Conservation (phyloP, 345 rosid species). For the Cardiospermum halicacabum region DNA sequence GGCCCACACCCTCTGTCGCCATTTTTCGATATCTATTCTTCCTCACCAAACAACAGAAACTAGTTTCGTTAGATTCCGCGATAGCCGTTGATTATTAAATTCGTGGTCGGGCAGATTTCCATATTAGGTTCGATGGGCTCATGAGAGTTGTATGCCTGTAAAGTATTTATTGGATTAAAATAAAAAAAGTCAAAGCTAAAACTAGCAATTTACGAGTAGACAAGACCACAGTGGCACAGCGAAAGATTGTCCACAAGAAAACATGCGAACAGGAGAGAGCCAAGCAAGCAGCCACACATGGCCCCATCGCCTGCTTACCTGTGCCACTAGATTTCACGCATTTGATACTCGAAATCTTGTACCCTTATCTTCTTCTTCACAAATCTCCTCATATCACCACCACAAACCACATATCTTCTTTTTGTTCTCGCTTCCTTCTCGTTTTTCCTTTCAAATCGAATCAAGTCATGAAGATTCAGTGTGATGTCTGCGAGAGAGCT, state of each 20-base stretch:
- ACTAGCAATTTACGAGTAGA: too few species aligned
- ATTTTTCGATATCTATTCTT: too few species aligned
- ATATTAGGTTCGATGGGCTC: too few species aligned
- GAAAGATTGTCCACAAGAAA: neutral
- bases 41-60: too few species aligned
- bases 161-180: too few species aligned
- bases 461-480: constrained; percentile 91
- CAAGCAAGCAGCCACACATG: constrained; percentile 1
- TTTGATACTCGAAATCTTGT: constrained; percentile 17
- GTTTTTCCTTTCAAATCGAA: neutral
- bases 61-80: too few species aligned
- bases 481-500: constrained; percentile 96
- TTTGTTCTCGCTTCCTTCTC: neutral
- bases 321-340: constrained; percentile 11
- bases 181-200: too few species aligned
- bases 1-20: too few species aligned
- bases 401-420: neutral
- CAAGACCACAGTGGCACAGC: neutral
- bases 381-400: neutral
- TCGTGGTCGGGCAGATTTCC: too few species aligned
- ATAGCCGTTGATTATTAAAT: too few species aligned
- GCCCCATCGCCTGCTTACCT: constrained; percentile 20
- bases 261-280: neutral
- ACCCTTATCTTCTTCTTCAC: constrained; percentile 35
- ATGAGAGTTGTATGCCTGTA: too few species aligned